Evolutionary conservation across 2,329 filamentous ascomycete genomes (phyloP).

Genomic region (Neurospora sp.): DNA sequence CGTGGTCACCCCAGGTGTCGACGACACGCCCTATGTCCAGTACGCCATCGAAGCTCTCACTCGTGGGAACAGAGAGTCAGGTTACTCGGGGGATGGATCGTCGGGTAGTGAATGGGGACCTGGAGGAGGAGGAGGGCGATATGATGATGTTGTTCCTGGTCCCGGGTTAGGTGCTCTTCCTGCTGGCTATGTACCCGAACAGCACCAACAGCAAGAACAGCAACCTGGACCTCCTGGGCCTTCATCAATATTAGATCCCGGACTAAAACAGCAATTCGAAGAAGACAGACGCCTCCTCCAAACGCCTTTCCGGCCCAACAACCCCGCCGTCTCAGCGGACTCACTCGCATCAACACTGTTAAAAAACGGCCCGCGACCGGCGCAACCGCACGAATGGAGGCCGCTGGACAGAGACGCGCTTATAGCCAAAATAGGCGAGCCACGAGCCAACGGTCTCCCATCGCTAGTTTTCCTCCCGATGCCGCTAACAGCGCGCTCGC

Average conservation of each 20-base stretch:
- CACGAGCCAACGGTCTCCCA: constrained; percentile 29
- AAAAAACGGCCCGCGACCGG: constrained; percentile 12
- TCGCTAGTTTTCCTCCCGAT: constrained; percentile 60
- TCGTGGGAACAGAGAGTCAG: constrained; percentile 51
- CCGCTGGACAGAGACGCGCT: constrained; percentile 22
- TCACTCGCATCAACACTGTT: constrained; percentile 16
- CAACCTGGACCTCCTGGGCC: neutral
- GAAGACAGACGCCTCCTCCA: neutral
- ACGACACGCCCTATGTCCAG: constrained; percentile 79
- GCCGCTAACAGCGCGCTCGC: constrained; percentile 56
- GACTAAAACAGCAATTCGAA: neutral
- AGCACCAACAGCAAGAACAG: constrained; percentile 1
- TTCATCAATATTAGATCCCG: constrained; percentile 1
- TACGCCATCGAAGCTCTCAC: constrained; percentile 86
- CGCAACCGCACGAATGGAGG: constrained; percentile 17
- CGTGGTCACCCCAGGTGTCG: constrained; percentile 62
- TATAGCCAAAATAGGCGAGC: constrained; percentile 25
- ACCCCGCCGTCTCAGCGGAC: constrained; percentile 15
- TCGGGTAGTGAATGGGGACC: constrained; percentile 26
- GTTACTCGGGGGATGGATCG: constrained; percentile 41
- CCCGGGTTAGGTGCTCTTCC: neutral
- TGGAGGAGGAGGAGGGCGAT: neutral
- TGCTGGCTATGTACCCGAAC: constrained; percentile 5
- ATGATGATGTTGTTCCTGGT: neutral
- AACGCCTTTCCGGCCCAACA: constrained; percentile 5